Percentiles rank a stretch among this genome's conserved stretches.
Conservation (phyloP, 495 filamentous ascomycete species). For the Podospora pseudocomata region DNA sequence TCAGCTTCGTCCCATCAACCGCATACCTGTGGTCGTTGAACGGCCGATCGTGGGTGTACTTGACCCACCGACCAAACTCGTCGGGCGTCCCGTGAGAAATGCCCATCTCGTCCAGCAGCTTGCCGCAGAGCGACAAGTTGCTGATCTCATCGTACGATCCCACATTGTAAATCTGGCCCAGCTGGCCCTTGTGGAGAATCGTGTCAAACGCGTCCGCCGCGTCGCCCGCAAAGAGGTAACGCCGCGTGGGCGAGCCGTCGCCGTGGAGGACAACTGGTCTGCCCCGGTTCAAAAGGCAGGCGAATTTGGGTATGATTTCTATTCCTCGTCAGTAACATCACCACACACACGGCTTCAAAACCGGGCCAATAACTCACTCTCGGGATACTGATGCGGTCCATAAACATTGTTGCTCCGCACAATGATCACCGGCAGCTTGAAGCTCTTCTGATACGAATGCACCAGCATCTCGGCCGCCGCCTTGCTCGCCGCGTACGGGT, state of each 20-base stretch:
- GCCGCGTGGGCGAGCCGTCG: slow-evolving; percentile 60
- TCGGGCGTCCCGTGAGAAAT: slow-evolving; percentile 41
- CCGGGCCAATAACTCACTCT: slow-evolving; percentile 52
- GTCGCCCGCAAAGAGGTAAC: slow-evolving; percentile 69
- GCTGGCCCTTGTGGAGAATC: slow-evolving; percentile 63
- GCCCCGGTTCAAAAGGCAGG: slow-evolving; percentile 54
- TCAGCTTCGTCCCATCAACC: slow-evolving; percentile 62
- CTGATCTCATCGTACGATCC: slow-evolving; percentile 64
- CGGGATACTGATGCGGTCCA: slow-evolving; percentile 73
- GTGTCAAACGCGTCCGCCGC: slow-evolving; percentile 76
- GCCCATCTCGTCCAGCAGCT: slow-evolving; percentile 53
- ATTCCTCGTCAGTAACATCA: not conserved
- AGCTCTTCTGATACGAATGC: slow-evolving; percentile 68
- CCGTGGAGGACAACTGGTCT: slow-evolving; percentile 65
- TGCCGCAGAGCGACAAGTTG: slow-evolving; percentile 55
- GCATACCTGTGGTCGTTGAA: slow-evolving; percentile 72
- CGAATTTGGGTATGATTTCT: slow-evolving; percentile 79
- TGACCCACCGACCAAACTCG: slow-evolving; percentile 52
- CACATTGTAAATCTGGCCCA: slow-evolving; percentile 71
- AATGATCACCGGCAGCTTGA: slow-evolving; percentile 66
- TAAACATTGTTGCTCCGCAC: slow-evolving; percentile 77
- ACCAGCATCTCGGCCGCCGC: slow-evolving; percentile 79
- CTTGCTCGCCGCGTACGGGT: slow-evolving; percentile 75
- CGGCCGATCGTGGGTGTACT: slow-evolving; percentile 64
- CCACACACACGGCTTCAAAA: too few relatives aligned